These are phyloP conservation scores for Colletotrichum tropicale DNA, from an alignment of 2,329 filamentous ascomycete genomes.

Conservation along the genomic window DNA sequence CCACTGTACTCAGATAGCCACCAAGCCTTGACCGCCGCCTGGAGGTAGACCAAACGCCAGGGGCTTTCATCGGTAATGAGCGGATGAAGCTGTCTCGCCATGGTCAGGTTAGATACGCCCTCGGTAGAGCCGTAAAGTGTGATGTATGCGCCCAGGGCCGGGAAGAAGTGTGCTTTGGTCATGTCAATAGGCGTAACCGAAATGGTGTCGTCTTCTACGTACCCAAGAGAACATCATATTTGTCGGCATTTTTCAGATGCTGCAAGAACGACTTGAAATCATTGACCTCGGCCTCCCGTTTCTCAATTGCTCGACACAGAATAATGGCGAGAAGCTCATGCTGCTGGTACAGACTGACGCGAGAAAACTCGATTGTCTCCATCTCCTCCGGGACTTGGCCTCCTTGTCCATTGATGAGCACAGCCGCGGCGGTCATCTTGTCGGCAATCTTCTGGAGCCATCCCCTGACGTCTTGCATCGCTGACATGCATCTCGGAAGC, in stretches of 20 bases:
- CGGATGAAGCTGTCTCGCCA: conserved; percentile 73
- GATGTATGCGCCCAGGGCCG: conserved; percentile 78
- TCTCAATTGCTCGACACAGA: conserved; percentile 78
- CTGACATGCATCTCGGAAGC: conserved; percentile 74
- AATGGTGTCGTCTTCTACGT: conserved; percentile 25
- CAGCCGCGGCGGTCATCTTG: conserved; percentile 73
- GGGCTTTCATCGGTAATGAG: conserved; percentile 70
- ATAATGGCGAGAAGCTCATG: conserved; percentile 90
- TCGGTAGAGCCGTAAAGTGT: conserved; percentile 80
- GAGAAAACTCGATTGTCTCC: conserved; percentile 82
- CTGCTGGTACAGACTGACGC: conserved; percentile 80
- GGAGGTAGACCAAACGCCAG: conserved; percentile 77
- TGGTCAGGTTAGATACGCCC: conserved; percentile 67
- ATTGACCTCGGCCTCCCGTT: conserved; percentile 68
- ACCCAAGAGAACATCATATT: conserved; percentile 72
- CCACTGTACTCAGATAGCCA: conserved; percentile 96
- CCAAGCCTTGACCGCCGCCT: conserved; percentile 79
- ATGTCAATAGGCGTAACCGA: background rate
- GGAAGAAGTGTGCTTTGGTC: conserved; percentile 76
- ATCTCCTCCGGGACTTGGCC: conserved; percentile 63
- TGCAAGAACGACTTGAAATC: conserved; percentile 78
- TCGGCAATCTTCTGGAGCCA: conserved; percentile 81
- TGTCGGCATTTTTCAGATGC: conserved; percentile 72
- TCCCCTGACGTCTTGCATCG: conserved; percentile 76
- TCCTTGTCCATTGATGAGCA: conserved; percentile 70